phyloP scores from a whole-genome alignment of 306 rosid genomes.

The Gillenia trifoliata region DNA sequence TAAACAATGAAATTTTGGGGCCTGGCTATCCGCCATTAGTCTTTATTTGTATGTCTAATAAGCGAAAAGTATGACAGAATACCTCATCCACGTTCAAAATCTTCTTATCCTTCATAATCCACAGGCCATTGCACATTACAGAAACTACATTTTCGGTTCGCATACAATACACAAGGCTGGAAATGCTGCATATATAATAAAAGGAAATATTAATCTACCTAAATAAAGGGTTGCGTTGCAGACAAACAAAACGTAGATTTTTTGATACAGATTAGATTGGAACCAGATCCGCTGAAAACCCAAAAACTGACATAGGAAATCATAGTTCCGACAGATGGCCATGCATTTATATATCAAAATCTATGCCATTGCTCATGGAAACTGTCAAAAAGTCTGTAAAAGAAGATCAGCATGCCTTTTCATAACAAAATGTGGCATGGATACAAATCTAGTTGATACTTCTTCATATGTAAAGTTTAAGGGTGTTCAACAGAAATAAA shows the following conservation, averaged over 20 bases:
- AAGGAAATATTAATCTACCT: constrained; percentile 17
- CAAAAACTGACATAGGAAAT: background rate
- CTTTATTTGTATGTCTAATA: background rate
- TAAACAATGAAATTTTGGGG: constrained; percentile 3
- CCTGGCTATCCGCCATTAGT: background rate
- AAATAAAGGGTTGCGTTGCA: background rate
- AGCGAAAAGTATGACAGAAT: constrained; percentile 17
- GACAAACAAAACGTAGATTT: background rate
- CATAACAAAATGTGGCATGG: background rate
- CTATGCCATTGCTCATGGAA: background rate
- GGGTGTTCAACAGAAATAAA: background rate
- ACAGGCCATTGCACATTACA: constrained; percentile 79
- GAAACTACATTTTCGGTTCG: constrained; percentile 70
- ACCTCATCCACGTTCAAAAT: constrained; percentile 66
- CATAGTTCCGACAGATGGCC: background rate
- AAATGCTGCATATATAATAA: constrained; percentile 50
- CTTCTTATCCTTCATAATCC: constrained; percentile 90
- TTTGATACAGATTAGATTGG: background rate
- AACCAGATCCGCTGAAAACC: background rate
- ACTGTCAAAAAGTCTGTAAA: background rate
- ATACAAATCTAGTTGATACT: background rate
- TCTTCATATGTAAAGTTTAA: background rate
- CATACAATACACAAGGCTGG: constrained; percentile 77
- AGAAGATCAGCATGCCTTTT: background rate
- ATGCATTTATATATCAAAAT: background rate